A percentile compares a stretch with the other conserved stretches of the same genome.
Evolutionary conservation across 2,329 filamentous ascomycete genomes (phyloP).

Genomic region (Dendrostoma leiphaemia): DNA sequence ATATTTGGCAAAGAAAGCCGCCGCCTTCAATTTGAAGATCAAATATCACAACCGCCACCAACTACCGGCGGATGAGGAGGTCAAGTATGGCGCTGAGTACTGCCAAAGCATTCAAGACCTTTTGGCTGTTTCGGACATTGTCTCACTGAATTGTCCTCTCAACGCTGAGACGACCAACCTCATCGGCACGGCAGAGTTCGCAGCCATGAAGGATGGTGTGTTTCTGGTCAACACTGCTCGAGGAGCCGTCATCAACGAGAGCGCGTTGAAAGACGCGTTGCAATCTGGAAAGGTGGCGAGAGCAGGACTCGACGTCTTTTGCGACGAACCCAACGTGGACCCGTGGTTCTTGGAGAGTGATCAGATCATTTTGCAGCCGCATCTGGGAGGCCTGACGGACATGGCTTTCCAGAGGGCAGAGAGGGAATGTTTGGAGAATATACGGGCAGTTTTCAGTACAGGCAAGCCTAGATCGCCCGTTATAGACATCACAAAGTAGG

Average conservation of each 20-base stretch:
- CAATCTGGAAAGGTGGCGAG: constrained; percentile 43
- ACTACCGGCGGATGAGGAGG: constrained; percentile 33
- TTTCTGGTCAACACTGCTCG: constrained; percentile 52
- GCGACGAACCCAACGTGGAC: constrained; percentile 40
- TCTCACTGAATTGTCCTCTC: constrained; percentile 40
- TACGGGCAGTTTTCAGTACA: constrained; percentile 35
- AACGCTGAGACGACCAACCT: constrained; percentile 37
- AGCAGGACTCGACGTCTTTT: constrained; percentile 48
- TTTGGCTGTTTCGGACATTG: constrained; percentile 38
- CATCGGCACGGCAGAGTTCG: constrained; percentile 38
- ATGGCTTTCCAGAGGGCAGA: constrained; percentile 40
- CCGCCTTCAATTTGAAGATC: constrained; percentile 41
- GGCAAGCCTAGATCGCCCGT: constrained; percentile 38
- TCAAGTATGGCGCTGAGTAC: constrained; percentile 33
- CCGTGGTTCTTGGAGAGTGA: constrained; percentile 39
- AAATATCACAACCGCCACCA: constrained; percentile 41
- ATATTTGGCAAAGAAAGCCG: constrained; percentile 36
- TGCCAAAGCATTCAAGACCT: constrained; percentile 36
- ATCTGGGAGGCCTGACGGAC: constrained; percentile 44
- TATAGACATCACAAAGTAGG: constrained; percentile 17
- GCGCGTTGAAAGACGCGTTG: constrained; percentile 43
- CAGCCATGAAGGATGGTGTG: constrained; percentile 44
- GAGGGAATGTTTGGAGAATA: constrained; percentile 45
- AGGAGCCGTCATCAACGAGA: constrained; percentile 47
- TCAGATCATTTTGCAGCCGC: constrained; percentile 41